These are phyloP conservation scores for Notholithocarpus densiflorus DNA, from an alignment of 306 rosid species.

Conservation along the genomic window DNA sequence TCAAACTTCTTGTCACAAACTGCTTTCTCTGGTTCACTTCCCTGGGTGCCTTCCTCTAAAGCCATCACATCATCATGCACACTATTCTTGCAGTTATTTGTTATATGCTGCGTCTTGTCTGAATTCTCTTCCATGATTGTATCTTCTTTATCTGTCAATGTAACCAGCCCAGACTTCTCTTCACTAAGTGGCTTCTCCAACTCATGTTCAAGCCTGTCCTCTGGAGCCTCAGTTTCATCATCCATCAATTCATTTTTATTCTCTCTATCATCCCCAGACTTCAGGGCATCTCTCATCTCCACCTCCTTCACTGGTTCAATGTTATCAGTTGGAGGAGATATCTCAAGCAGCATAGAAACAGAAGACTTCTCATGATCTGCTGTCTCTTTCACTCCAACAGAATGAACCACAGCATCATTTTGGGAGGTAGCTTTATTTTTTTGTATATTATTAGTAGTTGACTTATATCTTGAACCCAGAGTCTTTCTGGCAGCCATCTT, in stretches of 20 bases:
- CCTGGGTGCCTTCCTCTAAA: slow-evolving; percentile 24
- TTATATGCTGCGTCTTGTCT: slow-evolving; percentile 22
- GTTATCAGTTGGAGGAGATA: slow-evolving; percentile 27
- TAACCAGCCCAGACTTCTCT: slow-evolving; percentile 21
- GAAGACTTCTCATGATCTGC: slow-evolving; percentile 18
- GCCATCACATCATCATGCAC: slow-evolving; percentile 35
- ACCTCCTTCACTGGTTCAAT: slow-evolving; percentile 23
- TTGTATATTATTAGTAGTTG: slow-evolving; percentile 33
- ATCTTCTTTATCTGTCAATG: slow-evolving; percentile 18
- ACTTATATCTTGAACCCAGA: slow-evolving; percentile 58
- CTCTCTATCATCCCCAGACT: slow-evolving; percentile 23
- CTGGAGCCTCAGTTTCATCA: slow-evolving; percentile 79
- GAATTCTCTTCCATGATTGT: slow-evolving; percentile 24
- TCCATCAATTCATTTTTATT: slow-evolving; percentile 39
- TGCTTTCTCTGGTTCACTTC: slow-evolving; percentile 26
- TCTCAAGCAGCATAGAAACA: slow-evolving; percentile 22
- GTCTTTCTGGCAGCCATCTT: slow-evolving; percentile 51
- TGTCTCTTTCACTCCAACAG: slow-evolving; percentile 28
- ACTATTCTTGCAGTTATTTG: slow-evolving; percentile 7
- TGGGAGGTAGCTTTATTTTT: slow-evolving; percentile 33
- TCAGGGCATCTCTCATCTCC: slow-evolving; percentile 15
- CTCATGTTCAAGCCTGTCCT: slow-evolving; percentile 39
- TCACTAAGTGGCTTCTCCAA: slow-evolving; percentile 32
- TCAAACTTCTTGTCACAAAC: slow-evolving; percentile 13
- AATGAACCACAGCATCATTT: slow-evolving; percentile 22